Conservation (phyloP, 2,329 filamentous ascomycete genomes). For the Colletotrichum sp. region DNA sequence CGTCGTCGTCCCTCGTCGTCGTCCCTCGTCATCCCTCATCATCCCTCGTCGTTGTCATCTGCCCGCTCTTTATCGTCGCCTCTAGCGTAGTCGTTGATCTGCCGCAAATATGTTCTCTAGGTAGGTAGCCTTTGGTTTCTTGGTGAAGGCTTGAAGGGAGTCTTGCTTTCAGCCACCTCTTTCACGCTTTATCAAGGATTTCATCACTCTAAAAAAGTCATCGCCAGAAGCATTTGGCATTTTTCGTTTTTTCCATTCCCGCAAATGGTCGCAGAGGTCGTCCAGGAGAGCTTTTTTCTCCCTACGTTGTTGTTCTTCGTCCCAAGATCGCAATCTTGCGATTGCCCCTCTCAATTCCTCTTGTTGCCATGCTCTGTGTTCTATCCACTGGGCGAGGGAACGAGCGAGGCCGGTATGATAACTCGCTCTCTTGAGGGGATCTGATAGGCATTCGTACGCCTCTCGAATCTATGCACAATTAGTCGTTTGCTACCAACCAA, state of each 20-base stretch:
- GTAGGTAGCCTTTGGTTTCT: not conserved
- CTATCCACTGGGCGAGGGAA: not conserved
- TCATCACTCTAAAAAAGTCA: rapidly evolving
- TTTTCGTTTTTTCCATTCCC: not conserved
- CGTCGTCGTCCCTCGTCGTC: too few relatives aligned
- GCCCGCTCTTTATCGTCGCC: too few relatives aligned
- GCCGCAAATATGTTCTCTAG: too few relatives aligned
- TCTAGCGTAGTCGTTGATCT: too few relatives aligned
- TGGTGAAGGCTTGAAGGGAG: not conserved
- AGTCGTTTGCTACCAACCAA: rapidly evolving
- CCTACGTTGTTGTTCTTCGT: rapidly evolving
- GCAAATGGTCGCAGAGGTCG: not conserved
- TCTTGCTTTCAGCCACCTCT: not conserved
- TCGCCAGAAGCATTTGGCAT: not conserved
- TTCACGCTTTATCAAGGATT: not conserved
- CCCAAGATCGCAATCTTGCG: not conserved
- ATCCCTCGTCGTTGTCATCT: too few relatives aligned
- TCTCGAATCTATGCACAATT: not conserved
- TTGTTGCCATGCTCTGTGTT: not conserved
- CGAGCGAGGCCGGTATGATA: not conserved
- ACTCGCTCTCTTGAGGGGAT: not conserved
- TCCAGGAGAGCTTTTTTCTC: rapidly evolving
- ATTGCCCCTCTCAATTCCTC: not conserved
- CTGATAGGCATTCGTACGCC: not conserved
- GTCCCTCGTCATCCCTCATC: too few relatives aligned